Base-by-base conservation (phyloP, 2,329 filamentous ascomycete species). In the Penicillium brevicompactum region DNA sequence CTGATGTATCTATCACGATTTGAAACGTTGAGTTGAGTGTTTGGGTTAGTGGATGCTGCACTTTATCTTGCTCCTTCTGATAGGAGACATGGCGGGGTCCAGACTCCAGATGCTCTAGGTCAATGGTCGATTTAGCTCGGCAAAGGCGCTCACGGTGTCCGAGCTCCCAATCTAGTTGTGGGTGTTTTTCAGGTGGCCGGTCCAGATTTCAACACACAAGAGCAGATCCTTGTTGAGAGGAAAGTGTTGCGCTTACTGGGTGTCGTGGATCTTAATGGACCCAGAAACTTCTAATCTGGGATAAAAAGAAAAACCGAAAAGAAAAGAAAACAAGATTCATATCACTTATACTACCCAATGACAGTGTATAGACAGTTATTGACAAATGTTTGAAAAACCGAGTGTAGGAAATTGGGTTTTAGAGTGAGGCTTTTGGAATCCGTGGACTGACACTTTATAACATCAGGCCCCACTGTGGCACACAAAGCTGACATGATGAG, bases 11-110 rank as follows among this genome's bases (percentile, higher is more conserved):
- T 45, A 41, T 34, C 43, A 24, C 40, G 24, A 1, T 50, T 51
- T 18, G 9, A 7, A 54, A 40, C 40, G 18, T 50, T 44, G 24
- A 46, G 16, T 24, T 24, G 31, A 49, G 30, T 46, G 34, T 16
- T 53, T 46, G 41, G 51, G 54, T 56, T 43, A 30, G 51, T 58
- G 50, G 27, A 46, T 45, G 37, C 52, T 50, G 49, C 51, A 62
- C 48, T 53, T 51, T 46, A 42, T 58, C 54, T 55, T 54, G 52
- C 51, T 46, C 42, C 54, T 43, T 53, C 41, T 63, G 58, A 64
- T 64, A 62, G 50, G 55, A 61, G 53, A 37, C 46, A 37, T 42
- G 38, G 52, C 52, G 56, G 51, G 60, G 61, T 58, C 61, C 55
- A 59, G 61, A 56, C 56, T 63, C 53, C 18, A 46, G 24, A 22